Evolutionary conservation across 83 land plant species (phyloP).

Genomic region (Larix sibirica): DNA sequence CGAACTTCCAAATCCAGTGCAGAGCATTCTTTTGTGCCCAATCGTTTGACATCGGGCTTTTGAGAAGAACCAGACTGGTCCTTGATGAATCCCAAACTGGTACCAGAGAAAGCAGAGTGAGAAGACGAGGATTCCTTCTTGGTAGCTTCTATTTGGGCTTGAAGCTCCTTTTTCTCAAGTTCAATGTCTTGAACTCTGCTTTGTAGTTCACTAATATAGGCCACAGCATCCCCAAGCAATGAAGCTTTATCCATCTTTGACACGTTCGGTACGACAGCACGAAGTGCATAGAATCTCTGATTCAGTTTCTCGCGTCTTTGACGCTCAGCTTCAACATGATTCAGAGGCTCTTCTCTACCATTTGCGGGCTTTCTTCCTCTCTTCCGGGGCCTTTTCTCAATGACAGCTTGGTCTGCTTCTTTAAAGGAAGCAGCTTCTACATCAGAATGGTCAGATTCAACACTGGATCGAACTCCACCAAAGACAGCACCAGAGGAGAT

Average conservation of each 20-base stretch:
- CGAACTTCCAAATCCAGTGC: slow-evolving; percentile 47
- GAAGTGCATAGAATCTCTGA: slow-evolving; percentile 85
- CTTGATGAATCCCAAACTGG: background rate
- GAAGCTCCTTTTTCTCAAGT: slow-evolving; percentile 41
- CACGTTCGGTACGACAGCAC: slow-evolving; percentile 89
- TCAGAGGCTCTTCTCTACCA: slow-evolving; percentile 86
- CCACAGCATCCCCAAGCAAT: slow-evolving; percentile 84
- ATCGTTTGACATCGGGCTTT: background rate
- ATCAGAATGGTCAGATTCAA: slow-evolving; percentile 59
- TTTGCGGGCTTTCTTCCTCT: slow-evolving; percentile 83
- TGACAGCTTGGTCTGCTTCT: slow-evolving; percentile 51
- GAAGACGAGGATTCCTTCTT: slow-evolving; percentile 40
- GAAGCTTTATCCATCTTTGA: slow-evolving; percentile 98
- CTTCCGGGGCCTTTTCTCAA: slow-evolving; percentile 42
- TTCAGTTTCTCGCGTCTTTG: slow-evolving; percentile 89
- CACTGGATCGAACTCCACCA: slow-evolving; percentile 28
- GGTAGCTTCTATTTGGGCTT: slow-evolving; percentile 27
- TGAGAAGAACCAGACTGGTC: slow-evolving; percentile 10
- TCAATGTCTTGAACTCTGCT: slow-evolving; percentile 43
- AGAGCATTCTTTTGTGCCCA: slow-evolving; percentile 7
- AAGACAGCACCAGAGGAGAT: slow-evolving; percentile 54
- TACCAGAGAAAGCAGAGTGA: background rate
- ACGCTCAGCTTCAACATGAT: slow-evolving; percentile 90
- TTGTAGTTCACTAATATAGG: slow-evolving; percentile 82
- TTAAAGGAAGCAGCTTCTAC: slow-evolving; percentile 56